phyloP scores from a whole-genome alignment of 192 early-diverging fungal genomes.

The Piromyces sp. region DNA sequence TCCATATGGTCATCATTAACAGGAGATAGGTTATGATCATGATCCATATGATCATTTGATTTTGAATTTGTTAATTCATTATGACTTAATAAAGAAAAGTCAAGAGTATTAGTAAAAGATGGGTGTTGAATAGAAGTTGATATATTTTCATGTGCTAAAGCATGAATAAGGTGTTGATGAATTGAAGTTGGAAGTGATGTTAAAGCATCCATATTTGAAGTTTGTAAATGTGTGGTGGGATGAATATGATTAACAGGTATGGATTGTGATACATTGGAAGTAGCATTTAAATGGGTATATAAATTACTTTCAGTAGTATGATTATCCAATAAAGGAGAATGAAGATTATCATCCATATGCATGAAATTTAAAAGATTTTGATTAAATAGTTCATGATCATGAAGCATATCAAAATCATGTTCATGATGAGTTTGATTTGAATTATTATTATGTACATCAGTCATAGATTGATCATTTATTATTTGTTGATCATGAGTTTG shows the following conservation, averaged over 20 bases:
- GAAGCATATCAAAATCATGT: too few relatives aligned
- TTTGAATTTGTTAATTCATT: background rate
- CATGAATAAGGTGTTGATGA: background rate
- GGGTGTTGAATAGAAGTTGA: background rate
- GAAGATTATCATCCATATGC: background rate
- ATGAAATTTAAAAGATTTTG: background rate
- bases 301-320: background rate
- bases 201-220: background rate
- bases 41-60: background rate
- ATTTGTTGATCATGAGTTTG: background rate
- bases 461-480: background rate
- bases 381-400: background rate
- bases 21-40: background rate
- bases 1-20: background rate
- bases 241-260: background rate
- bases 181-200: background rate
- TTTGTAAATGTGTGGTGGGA: too few relatives aligned
- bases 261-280: background rate
- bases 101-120: background rate
- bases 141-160: background rate
- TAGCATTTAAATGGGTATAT: background rate
- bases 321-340: background rate
- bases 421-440: too few relatives aligned
- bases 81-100: background rate
- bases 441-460: background rate